Base-by-base conservation (phyloP, 2,329 filamentous ascomycete species). In the Fusarium denticulatum region DNA sequence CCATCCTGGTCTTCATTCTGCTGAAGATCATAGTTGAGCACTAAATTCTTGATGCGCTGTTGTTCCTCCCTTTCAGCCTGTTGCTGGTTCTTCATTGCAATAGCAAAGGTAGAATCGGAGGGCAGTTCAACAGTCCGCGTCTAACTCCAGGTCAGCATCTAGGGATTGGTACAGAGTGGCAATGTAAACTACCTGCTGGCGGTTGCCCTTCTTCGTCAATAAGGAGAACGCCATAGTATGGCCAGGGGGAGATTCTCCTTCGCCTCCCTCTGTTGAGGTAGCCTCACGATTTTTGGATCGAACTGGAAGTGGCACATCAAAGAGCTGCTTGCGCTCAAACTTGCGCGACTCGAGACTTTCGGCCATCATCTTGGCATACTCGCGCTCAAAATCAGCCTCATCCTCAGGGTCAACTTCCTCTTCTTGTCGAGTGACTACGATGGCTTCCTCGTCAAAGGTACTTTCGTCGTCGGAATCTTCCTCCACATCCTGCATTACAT, bases 361-460 rank as follows among this genome's bases (percentile, higher is more conserved):
- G 57, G 95, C 90, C 96, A 99, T 98, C 90, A 99, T 93, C 83
- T 97, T 98, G 42, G 96, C 95, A 81, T 97, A 96, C 83, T 98
- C 96, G 77, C 96, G 94, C 80, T 99, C 97, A 80, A 99, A 99
- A 46, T 99, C 96, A 12, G 96, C 96, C 79, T 99, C 96, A 45
- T 93, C 94, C 83, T 98, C 95, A 1, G 96, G 95, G 75, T 99
- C 95, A 64, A 95, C 88, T 77, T 96, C 90, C 80, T 98, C 94
- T 81, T 97, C 94, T 79, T 96, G 92, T 68, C 95, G 91, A 49
- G 94, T 97, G 53, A 99, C 96, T 47, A 98, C 89, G 75, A 98
- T 97, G 30, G 93, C 91, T 80, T 98, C 95, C 72, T 98, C 95
- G 68, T 94, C 92, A 15, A 92, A 93, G 45, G 92, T 91, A 36